Evolutionary conservation across 108 stramenopile genomes (phyloP).

Genomic region (Nitzschia palea): DNA sequence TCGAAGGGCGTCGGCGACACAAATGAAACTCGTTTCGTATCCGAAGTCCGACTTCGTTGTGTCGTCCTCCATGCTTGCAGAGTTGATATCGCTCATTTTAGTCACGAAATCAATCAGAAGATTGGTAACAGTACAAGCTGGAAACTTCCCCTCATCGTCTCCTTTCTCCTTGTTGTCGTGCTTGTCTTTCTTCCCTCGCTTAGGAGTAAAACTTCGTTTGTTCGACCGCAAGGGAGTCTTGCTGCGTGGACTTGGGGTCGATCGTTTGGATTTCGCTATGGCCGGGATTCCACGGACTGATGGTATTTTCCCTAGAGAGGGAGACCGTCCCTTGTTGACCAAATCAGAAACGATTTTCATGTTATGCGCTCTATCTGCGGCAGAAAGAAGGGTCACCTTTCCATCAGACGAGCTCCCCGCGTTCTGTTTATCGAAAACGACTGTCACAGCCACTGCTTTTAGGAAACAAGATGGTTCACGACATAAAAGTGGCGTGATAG

Average conservation of each 20-base stretch:
- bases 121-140: background rate
- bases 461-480: conserved; percentile 73
- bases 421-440: conserved; percentile 39
- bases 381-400: conserved; percentile 43
- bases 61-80: background rate
- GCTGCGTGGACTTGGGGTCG: conserved; percentile 35
- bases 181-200: conserved; percentile 34
- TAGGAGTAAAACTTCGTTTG: conserved; percentile 21
- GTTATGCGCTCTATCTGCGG: conserved; percentile 46
- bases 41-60: conserved; percentile 15
- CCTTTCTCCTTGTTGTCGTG: conserved; percentile 27
- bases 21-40: conserved; percentile 54
- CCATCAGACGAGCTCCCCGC: conserved; percentile 11
- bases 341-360: conserved; percentile 43
- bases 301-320: conserved; percentile 19
- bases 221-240: conserved; percentile 46
- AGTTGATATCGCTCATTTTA: background rate
- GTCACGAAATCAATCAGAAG: background rate
- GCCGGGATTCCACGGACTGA: conserved; percentile 31
- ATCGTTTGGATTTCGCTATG: conserved; percentile 28
- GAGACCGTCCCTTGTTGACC: conserved; percentile 9
- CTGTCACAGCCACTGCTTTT: conserved; percentile 61
- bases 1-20: conserved; percentile 68
- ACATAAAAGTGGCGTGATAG: conserved; percentile 63
- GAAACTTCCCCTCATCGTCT: conserved; percentile 14